Evolutionary conservation across 2,329 filamentous ascomycete genomes (phyloP), one percentile per base, ranked within the genome.

Genomic region (Ceratocystis diversiconidia): DNA sequence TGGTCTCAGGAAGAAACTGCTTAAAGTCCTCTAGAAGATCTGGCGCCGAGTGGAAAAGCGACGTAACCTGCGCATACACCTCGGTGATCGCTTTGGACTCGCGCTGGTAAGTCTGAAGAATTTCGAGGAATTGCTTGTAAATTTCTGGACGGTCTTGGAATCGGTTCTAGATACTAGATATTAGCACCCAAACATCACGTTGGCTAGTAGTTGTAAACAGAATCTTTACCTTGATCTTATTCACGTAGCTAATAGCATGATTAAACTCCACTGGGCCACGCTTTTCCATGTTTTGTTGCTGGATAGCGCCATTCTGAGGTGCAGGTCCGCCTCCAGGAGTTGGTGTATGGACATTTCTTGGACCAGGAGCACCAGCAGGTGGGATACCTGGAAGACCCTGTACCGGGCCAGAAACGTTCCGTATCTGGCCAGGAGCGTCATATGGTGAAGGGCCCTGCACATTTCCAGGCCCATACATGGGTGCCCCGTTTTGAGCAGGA

Each of bases 71-170:
- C 1, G 90, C 89, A 74, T 99, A 99, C 2, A 99, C 94, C 75
- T 99, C 94, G 74, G 96, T 92, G 46, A 99, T 99, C 0, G 94
- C 95, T 73, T 97, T 97, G 64, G 94, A 95, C 74, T 99, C 94
- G 66, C 94, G 85, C 75, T 99, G 94, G 72, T 99, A 99, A 1
- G 94, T 99, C 76, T 99, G 94, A 59, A 99, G 79, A 61, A 99
- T 99, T 74, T 99, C 94, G 36, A 99, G 82, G 73, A 99, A 99
- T 73, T 99, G 92, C 75, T 99, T 99, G 79, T 99, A 99, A 69
- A 99, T 97, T 74, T 99, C 94, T 5, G 94, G 94, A 69, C 95
- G 92, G 72, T 92, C 87, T 71, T 95, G 88, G 76, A 97, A 99
- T 57, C 94, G 92, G 73, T 97, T 99, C 90, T 96, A 46, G 22